Conservation (phyloP, 192 early-diverging fungal genomes). For the Gonapodya sp. region DNA sequence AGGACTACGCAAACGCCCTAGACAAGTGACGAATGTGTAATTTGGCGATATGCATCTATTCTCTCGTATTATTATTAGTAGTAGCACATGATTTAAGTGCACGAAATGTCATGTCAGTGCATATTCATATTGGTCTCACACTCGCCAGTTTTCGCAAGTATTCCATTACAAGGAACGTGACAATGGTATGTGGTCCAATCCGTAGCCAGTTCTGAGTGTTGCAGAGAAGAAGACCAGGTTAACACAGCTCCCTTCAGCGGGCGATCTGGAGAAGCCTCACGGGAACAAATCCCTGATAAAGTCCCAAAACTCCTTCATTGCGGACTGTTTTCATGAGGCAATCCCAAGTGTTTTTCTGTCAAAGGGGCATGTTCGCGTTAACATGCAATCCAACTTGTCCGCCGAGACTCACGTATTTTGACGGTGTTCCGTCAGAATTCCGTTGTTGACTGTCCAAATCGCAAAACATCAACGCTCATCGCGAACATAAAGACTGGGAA, state of each 20-base stretch:
- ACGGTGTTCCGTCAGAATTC: background rate
- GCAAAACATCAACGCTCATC: too few species aligned
- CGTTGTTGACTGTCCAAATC: background rate
- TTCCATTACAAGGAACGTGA: constrained; percentile 75
- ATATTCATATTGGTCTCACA: constrained; percentile 8
- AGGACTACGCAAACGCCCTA: constrained; percentile 29
- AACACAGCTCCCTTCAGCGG: background rate
- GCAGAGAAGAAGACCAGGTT: background rate
- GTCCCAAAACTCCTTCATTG: constrained; percentile 52
- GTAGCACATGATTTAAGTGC: too few species aligned
- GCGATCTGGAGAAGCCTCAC: background rate
- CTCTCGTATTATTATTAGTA: background rate
- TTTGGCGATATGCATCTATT: background rate
- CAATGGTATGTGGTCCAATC: constrained; percentile 73
- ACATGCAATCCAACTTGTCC: too few species aligned
- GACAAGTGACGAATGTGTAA: background rate
- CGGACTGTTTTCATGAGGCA: constrained; percentile 37
- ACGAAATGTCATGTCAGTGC: too few species aligned
- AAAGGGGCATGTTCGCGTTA: constrained; percentile 17
- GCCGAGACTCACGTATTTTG: constrained; percentile 22
- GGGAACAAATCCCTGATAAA: constrained; percentile 82
- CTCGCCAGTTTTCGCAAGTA: constrained; percentile 25
- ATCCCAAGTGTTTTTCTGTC: constrained; percentile 32
- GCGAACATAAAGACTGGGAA: background rate
- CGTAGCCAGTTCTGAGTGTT: constrained; percentile 48